Base-by-base conservation (phyloP, 2,329 filamentous ascomycete species). In the Monosporascus sp. region DNA sequence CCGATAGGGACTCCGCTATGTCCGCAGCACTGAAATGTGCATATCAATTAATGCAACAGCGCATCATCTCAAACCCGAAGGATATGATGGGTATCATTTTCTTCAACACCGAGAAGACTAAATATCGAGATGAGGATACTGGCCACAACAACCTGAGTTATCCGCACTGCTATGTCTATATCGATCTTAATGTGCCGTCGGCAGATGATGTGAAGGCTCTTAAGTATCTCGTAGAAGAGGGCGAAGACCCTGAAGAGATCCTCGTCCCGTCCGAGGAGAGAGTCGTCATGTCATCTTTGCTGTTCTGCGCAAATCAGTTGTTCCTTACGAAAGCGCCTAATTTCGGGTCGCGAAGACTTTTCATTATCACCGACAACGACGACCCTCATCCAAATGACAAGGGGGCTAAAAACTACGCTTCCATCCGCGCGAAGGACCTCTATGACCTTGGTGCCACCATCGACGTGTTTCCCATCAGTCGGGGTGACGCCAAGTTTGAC, bases 31-130 rank as follows among this genome's bases (percentile, higher is more conserved):
- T 99, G 49, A 96, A 96, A 78, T 97, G 91, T 64, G 94, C 93
- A 54, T 96, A 96, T 65, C 85, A 91, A 65, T 78, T 99, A 51
- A 97, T 99, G 90, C 91, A 97, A 73, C 93, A 97, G 74, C 90
- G 94, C 63, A 97, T 99, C 70, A 97, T 99, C 63, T 93, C 93
- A 3, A 93, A 92, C 57, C 94, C 94, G 1, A 92, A 87, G 65
- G 94, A 99, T 57, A 95, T 97, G 89, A 97, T 99, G 82, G 92
- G 93, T 2, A 88, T 99, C 26, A 70, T 99, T 38, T 78, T 99
- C 0, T 99, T 95, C 67, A 92, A 92, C 8, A 99, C 94, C 0
- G 79, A 95, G 65, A 82, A 89, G 71, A 89, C 91, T 40, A 91
- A 87, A 62, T 92, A 91, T 58, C 83, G 87, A 46, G 83, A 85